Base-by-base conservation (phyloP, 805 yeast genomes). In the Metschnikowia drakensbergensis region DNA sequence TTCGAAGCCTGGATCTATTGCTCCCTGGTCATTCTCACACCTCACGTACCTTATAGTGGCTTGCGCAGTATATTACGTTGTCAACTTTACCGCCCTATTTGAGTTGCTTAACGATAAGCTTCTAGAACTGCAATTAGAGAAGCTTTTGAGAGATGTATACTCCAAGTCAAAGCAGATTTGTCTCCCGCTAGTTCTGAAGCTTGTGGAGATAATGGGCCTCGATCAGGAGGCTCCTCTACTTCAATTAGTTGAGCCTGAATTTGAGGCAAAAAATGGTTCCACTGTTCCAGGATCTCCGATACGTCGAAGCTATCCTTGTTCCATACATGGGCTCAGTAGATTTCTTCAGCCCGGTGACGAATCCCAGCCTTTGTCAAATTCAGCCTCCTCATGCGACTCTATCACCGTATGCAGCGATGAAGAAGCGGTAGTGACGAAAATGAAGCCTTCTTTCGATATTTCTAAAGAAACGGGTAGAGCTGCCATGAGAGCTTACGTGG, bases 391-490 rank as follows among this genome's bases (percentile, higher is more conserved):
- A 3, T 26, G 10, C 5, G 32, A 32, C 27, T 42, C 45, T 25
- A 34, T 11, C 6, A 42, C 45, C 2, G 32, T 42, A n/a, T 42
- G 31, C 11, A 42, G 31, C 6, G 38, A 42, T 6, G 37, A 32
- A 22, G 37, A 33, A 8, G 32, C n/a, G 13, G 26, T 33, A 6
- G 22, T 32, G 9, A 23, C 22, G 29, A 29, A 37, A 7, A 43
- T 30, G 5, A 45, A 51, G 37, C 48, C 52, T 3, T 46, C 54
- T 1, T 53, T 53, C 30, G 46, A 53, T 25, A 51, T 53, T 13
- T 39, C 53, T 3, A 51, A 51, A 2, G 56, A 48, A 33, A 13
- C 42, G 3, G 56, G 56, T 6, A 39, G 56, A 22, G 54, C 53
- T 4, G 42, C 45, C 17, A 47, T 53, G 56, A 48, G 41, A 27